Evolutionary conservation across 257 asterid species (phyloP), one percentile per base, ranked within the genome.

Genomic region (Lycium ferocissimum): DNA sequence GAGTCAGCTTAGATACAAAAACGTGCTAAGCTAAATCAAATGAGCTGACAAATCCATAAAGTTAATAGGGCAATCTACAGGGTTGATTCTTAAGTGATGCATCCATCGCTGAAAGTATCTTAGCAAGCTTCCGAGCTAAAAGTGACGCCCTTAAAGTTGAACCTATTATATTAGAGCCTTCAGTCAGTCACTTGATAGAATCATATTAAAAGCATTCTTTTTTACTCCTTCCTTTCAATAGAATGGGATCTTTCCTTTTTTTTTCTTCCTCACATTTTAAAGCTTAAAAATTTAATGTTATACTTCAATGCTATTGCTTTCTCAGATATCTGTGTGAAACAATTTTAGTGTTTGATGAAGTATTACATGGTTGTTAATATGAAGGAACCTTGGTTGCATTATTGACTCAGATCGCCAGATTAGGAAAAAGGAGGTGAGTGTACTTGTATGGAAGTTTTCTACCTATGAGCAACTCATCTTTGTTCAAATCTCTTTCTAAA

Each of bases 371-470:
- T 59, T 20, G 45, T 81, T 5, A 49, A 66, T n/a, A 47, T 81
- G 78, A 76, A 62, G 84, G 59, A 0, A 6, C 15, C 76, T 81
- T 81, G 76, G 15, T 40, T 51, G 73, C 26, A 10, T 81, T 1
- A 62, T 40, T 13, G 71, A 40, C 61, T 61, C 73, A 26, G 37
- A 45, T 59, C 62, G 18, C 22, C 43, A 47, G 45, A 37, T 51
- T 13, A 81, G 76, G 73, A 62, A 66, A 58, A 62, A 58, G 47
- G 45, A 81, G 78, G 84, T 81, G 78, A 62, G 76, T 22, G 47
- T 53, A 26, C 49, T 59, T 40, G 7, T 59, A 13, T 43, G 80
- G 53, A 72, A 72, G 53, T 22, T 7, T 11, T 72, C 47, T 71
- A 56, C 5, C 54, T 38, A 11, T 71, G 13, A 38, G 35, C 57